Conservation (phyloP, 495 filamentous ascomycete species). For the Monascus purpureus region DNA sequence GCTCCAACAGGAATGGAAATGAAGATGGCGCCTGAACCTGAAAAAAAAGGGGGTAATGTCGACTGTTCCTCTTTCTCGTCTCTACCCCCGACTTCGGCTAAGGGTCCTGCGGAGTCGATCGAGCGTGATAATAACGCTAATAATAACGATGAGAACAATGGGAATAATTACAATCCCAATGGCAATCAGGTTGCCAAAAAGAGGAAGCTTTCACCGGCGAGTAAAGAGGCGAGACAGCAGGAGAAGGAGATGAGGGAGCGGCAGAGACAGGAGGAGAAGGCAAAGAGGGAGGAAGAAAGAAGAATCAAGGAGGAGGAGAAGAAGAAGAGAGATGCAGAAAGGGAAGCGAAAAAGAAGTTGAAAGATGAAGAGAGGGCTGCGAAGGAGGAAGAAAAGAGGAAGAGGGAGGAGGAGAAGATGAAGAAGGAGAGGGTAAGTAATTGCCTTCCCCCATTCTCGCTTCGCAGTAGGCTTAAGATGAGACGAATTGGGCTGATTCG, state of each 20-base stretch:
- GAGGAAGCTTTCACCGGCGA: slow-evolving; percentile 37
- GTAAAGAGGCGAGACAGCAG: slow-evolving; percentile 38
- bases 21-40: too few species aligned
- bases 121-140: background rate
- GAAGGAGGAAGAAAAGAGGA: slow-evolving; percentile 44
- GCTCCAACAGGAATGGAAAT: too few species aligned
- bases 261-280: slow-evolving; percentile 28
- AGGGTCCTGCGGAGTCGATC: too few species aligned
- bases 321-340: slow-evolving; percentile 26
- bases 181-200: slow-evolving; percentile 24
- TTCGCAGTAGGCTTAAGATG: too few species aligned
- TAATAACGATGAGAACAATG: background rate
- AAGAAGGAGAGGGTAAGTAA: slow-evolving; percentile 53
- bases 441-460: slow-evolving; percentile 4
- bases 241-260: slow-evolving; percentile 42
- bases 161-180: background rate
- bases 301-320: slow-evolving; percentile 29
- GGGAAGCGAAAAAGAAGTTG: slow-evolving; percentile 18
- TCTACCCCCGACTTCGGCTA: too few species aligned
- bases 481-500: too few species aligned
- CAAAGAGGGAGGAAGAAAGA: slow-evolving; percentile 32
- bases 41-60: too few species aligned
- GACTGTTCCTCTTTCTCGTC: too few species aligned
- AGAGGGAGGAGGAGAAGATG: slow-evolving; percentile 44
- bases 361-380: slow-evolving; percentile 38